A percentile compares a stretch with the other conserved stretches of the same genome.
These are phyloP conservation scores for Penicillium sp. DNA, from an alignment of 2,329 filamentous ascomycete genomes.

Conservation along the genomic window DNA sequence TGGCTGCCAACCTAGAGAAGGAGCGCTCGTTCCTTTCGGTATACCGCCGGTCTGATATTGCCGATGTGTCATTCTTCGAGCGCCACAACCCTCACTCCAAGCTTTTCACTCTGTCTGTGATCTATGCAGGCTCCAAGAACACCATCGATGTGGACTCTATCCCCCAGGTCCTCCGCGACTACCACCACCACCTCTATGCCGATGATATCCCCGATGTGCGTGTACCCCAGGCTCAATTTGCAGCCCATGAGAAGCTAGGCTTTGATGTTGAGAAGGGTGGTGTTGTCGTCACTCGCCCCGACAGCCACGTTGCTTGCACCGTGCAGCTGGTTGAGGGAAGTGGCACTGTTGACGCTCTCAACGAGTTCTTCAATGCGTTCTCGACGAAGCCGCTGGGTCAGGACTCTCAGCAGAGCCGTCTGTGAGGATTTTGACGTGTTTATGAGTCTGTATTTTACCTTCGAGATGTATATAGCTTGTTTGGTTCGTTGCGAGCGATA, in stretches of 20 bases:
- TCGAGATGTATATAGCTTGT: constrained; percentile 18
- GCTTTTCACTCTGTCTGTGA: constrained; percentile 70
- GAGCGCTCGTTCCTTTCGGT: constrained; percentile 63
- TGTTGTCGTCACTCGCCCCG: constrained; percentile 73
- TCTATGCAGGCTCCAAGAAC: constrained; percentile 60
- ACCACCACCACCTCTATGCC: constrained; percentile 74
- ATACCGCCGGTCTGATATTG: constrained; percentile 56
- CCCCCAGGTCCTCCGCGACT: constrained; percentile 62
- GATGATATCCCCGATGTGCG: constrained; percentile 69
- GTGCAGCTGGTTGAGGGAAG: constrained; percentile 64
- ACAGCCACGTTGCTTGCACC: constrained; percentile 76
- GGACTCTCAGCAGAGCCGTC: constrained; percentile 28
- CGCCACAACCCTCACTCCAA: constrained; percentile 72
- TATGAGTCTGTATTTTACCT: constrained; percentile 14
- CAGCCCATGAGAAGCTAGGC: constrained; percentile 81
- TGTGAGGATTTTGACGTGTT: constrained; percentile 16
- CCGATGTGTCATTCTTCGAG: constrained; percentile 64
- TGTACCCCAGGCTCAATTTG: constrained; percentile 60
- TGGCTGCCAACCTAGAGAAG: constrained; percentile 56
- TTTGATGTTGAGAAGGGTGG: constrained; percentile 64
- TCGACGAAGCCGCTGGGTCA: constrained; percentile 48
- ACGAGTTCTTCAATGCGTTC: constrained; percentile 72
- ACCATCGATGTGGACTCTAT: constrained; percentile 67
- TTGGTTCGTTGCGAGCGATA: constrained; percentile 15
- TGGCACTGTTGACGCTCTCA: constrained; percentile 70